Conservation (phyloP, 73 alveolate species). For the Tetrahymena malaccensis region DNA sequence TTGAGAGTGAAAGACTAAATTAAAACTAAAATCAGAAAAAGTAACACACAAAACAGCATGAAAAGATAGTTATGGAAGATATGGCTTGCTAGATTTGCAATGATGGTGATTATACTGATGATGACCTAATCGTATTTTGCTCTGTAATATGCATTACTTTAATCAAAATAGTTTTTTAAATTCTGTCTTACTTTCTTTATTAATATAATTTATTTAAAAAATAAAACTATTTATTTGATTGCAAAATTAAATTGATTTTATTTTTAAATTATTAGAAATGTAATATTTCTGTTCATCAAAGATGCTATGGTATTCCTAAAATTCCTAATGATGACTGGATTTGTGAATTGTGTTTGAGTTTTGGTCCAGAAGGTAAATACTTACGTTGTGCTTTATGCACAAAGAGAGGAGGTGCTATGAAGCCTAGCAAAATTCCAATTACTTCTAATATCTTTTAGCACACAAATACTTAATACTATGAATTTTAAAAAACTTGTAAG, state of each 20-base stretch:
- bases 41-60: conserved; percentile 1
- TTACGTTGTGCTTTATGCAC: conserved; percentile 35
- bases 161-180: neutral
- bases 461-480: conserved; percentile 9
- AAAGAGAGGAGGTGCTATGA: conserved; percentile 37
- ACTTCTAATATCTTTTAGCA: conserved; percentile 7
- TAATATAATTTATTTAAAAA: neutral
- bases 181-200: neutral
- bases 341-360: conserved; percentile 23
- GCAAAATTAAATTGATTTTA: neutral
- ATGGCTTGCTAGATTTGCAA: conserved; percentile 38
- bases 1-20: neutral
- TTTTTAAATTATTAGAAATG: conserved; percentile 7
- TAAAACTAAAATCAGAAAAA: conserved; percentile 1
- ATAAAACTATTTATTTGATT: neutral
- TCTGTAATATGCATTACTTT: conserved; percentile 7
- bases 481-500: conserved; percentile 2
- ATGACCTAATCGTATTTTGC: conserved; percentile 40
- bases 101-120: conserved; percentile 1
- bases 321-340: conserved; percentile 4
- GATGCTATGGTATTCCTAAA: conserved; percentile 27
- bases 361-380: conserved; percentile 28
- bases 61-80: neutral
- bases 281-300: conserved; percentile 4
- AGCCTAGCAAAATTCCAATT: conserved; percentile 9